Evolutionary conservation across 345 rosid genomes (phyloP).

Genomic region (Eutrema heterophyllum): DNA sequence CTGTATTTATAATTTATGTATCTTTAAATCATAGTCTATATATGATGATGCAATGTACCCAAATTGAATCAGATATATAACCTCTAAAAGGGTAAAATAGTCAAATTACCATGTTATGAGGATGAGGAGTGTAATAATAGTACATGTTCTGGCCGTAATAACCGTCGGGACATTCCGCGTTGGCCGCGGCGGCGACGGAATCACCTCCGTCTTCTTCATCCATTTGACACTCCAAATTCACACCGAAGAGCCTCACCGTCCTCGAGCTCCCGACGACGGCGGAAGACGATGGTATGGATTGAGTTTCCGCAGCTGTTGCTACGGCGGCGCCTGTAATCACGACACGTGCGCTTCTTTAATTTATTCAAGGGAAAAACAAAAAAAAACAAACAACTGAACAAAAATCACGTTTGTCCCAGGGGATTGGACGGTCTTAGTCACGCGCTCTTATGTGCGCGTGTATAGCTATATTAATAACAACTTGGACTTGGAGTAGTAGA

Average conservation of each 20-base stretch:
- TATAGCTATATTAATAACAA: neutral
- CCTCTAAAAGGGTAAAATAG: neutral
- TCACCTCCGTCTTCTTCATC: slow-evolving; percentile 46
- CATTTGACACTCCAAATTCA: slow-evolving; percentile 76
- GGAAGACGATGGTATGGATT: slow-evolving; percentile 17
- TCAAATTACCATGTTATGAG: slow-evolving; percentile 27
- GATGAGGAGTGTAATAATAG: slow-evolving; percentile 28
- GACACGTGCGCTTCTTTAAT: slow-evolving; percentile 27
- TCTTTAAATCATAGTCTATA: slow-evolving; percentile 28
- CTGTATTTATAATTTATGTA: neutral
- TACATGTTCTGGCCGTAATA: slow-evolving; percentile 35
- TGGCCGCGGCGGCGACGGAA: neutral
- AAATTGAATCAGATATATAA: neutral
- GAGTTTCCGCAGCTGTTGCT: slow-evolving; percentile 19
- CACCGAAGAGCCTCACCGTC: slow-evolving; percentile 78
- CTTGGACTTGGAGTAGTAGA: slow-evolving; percentile 14
- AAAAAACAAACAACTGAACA: slow-evolving; percentile 16
- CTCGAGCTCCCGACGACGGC: slow-evolving; percentile 45
- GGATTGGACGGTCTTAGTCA: slow-evolving; percentile 28
- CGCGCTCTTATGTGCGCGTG: slow-evolving; percentile 21
- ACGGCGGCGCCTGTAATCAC: slow-evolving; percentile 26
- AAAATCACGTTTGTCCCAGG: slow-evolving; percentile 23
- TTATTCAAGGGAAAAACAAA: neutral
- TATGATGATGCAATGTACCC: slow-evolving; percentile 26
- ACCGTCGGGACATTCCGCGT: slow-evolving; percentile 41